A percentile compares a stretch with the other conserved stretches of the same genome.
Evolutionary conservation across 1,284 basidiomycete genomes (phyloP).

Genomic region (Marasmius sp.): DNA sequence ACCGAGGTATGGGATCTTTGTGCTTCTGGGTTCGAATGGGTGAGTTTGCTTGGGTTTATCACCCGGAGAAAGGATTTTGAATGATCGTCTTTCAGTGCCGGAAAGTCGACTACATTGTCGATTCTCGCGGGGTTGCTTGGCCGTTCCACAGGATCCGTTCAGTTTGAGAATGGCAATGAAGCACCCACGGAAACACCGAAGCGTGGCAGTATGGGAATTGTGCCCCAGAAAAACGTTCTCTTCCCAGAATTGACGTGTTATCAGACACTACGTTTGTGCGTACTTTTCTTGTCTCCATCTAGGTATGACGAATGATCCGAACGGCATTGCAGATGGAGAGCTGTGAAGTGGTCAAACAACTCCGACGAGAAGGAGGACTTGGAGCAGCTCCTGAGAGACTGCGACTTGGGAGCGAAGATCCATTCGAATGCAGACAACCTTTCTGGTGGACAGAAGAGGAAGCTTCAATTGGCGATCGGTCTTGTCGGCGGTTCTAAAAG

Average conservation of each 20-base stretch:
- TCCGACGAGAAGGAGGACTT: conserved; percentile 51
- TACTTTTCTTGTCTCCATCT: background rate
- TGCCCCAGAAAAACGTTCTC: conserved; percentile 82
- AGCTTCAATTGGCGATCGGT: conserved; percentile 78
- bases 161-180: conserved; percentile 55
- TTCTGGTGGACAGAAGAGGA: conserved; percentile 81
- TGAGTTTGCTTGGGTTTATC: conserved; percentile 25
- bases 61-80: background rate
- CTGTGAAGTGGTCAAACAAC: conserved; percentile 65
- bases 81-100: conserved; percentile 47
- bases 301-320: background rate
- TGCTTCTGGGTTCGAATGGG: conserved; percentile 76
- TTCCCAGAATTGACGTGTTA: conserved; percentile 76
- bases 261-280: conserved; percentile 66
- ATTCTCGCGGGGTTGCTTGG: conserved; percentile 65
- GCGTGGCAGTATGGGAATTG: conserved; percentile 69
- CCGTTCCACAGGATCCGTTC: conserved; percentile 57
- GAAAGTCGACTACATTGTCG: conserved; percentile 76
- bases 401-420: conserved; percentile 70
- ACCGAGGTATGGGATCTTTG: conserved; percentile 71
- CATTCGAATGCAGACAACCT: conserved; percentile 64
- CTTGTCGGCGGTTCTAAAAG: conserved; percentile 73
- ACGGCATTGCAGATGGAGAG: conserved; percentile 42
- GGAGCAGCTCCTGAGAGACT: conserved; percentile 63
- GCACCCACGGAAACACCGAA: conserved; percentile 39